Conservation (phyloP, 768 basidiomycete genomes). For the Auricularia heimuer region DNA sequence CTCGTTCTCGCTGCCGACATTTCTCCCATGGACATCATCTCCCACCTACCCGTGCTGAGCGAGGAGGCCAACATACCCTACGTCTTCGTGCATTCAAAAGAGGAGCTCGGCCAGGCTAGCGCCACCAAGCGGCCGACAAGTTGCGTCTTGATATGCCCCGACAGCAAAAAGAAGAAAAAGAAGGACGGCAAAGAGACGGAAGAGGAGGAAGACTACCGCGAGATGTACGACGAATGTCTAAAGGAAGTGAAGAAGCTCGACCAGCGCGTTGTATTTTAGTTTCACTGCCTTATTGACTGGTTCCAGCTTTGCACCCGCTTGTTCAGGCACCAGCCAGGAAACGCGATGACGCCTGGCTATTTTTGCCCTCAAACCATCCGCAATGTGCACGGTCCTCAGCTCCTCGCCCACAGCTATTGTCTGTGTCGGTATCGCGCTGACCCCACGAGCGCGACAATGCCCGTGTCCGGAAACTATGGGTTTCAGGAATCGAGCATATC, state of each 20-base stretch:
- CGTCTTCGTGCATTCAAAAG: constrained; percentile 83
- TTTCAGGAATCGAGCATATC: too few relatives aligned
- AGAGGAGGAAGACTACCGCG: constrained; percentile 76
- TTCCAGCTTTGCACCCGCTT: not conserved
- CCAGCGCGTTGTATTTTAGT: constrained; percentile 54
- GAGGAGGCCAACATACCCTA: constrained; percentile 92
- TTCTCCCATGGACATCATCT: constrained; percentile 96
- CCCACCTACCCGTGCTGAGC: constrained; percentile 86
- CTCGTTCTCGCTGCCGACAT: constrained; percentile 94
- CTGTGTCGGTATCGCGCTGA: too few relatives aligned
- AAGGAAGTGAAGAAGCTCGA: constrained; percentile 79
- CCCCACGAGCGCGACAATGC: too few relatives aligned
- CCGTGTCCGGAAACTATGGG: too few relatives aligned
- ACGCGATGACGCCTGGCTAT: too few relatives aligned
- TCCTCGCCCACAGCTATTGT: too few relatives aligned
- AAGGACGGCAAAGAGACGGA: constrained; percentile 44
- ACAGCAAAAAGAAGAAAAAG: constrained; percentile 55
- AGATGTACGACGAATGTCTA: constrained; percentile 77
- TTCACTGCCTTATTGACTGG: not conserved
- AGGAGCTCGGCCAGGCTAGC: constrained; percentile 91
- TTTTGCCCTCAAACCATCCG: too few relatives aligned
- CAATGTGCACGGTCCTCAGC: too few relatives aligned
- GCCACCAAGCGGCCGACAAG: constrained; percentile 97
- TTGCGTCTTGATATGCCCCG: constrained; percentile 89
- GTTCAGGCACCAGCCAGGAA: not conserved